phyloP scores from a whole-genome alignment of 1,139 yeast genomes.

The Kluyveromyces marxianus region DNA sequence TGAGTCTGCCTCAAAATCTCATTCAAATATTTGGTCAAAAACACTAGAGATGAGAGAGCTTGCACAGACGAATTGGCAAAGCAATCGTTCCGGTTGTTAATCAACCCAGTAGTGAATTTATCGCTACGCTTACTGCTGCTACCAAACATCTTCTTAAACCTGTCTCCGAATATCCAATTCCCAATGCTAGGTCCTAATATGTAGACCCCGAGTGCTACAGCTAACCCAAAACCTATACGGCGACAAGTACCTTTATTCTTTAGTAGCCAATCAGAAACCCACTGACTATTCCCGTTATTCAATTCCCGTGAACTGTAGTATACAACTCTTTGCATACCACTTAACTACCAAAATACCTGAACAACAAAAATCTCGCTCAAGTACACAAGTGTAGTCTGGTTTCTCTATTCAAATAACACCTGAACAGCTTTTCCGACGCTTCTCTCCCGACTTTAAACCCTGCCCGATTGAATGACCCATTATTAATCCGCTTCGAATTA shows the following conservation, averaged over 20 bases:
- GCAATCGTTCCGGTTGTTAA: slow-evolving; percentile 80
- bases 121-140: slow-evolving; percentile 49
- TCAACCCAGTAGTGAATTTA: slow-evolving; percentile 71
- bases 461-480: too few species aligned
- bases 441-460: too few species aligned
- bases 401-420: too few species aligned
- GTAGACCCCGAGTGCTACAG: slow-evolving; percentile 18
- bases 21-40: slow-evolving; percentile 55
- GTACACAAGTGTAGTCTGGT: too few species aligned
- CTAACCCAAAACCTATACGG: slow-evolving; percentile 12
- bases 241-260: background rate
- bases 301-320: slow-evolving; percentile 58
- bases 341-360: background rate
- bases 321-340: slow-evolving; percentile 35
- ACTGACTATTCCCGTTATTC: slow-evolving; percentile 46
- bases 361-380: too few species aligned
- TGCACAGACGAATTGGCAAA: slow-evolving; percentile 90
- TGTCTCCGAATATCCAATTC: slow-evolving; percentile 3
- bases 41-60: slow-evolving; percentile 67
- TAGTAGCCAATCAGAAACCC: slow-evolving; percentile 43
- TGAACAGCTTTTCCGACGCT: too few species aligned
- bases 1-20: slow-evolving; percentile 28
- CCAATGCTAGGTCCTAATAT: slow-evolving; percentile 5
- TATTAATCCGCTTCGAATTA: too few species aligned
- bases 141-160: slow-evolving; percentile 5